These are phyloP conservation scores for Trichoderma harzianum DNA, from an alignment of 2,329 filamentous ascomycete species.

Conservation along the genomic window DNA sequence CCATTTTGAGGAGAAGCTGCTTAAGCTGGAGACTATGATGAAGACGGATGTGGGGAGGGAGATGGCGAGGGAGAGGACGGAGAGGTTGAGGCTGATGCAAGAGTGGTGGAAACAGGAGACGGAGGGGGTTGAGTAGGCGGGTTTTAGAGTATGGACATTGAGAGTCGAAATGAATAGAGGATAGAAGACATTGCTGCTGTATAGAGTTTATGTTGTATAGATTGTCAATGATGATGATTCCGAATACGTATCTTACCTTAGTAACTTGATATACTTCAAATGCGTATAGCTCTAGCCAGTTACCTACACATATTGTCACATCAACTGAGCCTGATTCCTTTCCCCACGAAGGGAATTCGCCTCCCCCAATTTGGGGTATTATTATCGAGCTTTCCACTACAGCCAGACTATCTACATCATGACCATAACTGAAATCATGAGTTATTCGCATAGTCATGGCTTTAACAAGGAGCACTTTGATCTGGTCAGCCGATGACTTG, in stretches of 20 bases:
- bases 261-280: not conserved
- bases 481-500: not conserved
- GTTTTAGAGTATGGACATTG: not conserved
- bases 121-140: constrained; percentile 18
- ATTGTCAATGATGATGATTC: not conserved
- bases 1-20: constrained; percentile 75
- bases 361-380: not conserved
- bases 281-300: not conserved
- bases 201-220: not conserved
- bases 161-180: not conserved
- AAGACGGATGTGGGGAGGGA: constrained; percentile 56
- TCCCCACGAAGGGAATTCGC: not conserved
- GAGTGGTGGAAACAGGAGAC: constrained; percentile 58
- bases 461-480: not conserved
- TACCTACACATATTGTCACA: not conserved
- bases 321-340: not conserved
- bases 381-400: not conserved
- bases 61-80: constrained; percentile 52
- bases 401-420: not conserved
- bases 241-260: not conserved
- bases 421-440: not conserved
- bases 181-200: not conserved
- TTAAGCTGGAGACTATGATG: constrained; percentile 62
- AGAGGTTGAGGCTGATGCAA: constrained; percentile 50
- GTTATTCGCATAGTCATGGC: not conserved